These are phyloP conservation scores for Erythrobasidium hasegawianum DNA, from an alignment of 1,284 basidiomycete species.

Conservation along the genomic window DNA sequence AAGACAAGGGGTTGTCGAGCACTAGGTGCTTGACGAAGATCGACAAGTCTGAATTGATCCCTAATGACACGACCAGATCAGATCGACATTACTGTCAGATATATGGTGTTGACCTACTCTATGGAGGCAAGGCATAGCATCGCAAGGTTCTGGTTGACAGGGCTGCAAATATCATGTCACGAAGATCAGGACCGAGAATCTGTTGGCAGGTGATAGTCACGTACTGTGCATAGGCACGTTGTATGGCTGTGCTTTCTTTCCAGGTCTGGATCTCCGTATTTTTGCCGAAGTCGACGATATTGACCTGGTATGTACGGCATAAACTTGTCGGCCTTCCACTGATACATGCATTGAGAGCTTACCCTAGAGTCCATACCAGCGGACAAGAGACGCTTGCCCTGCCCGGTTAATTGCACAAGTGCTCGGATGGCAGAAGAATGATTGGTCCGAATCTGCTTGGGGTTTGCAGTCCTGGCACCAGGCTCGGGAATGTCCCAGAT, in stretches of 20 bases:
- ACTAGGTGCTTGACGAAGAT: not conserved
- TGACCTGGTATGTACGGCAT: no score
- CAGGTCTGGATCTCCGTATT: not conserved
- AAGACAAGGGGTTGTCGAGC: not conserved
- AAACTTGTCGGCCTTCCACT: not conserved
- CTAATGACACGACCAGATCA: no score
- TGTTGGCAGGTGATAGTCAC: not conserved
- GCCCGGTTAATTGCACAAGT: slow-evolving; percentile 1
- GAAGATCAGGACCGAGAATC: not conserved
- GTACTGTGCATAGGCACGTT: not conserved
- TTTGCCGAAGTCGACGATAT: no score
- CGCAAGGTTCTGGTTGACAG: slow-evolving; percentile 3
- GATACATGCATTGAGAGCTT: not conserved
- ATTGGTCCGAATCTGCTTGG: not conserved
- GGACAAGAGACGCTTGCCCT: slow-evolving; percentile 1
- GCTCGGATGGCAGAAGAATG: slow-evolving; percentile 7
- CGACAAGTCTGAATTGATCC: slow-evolving; percentile 24
- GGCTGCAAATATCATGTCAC: not conserved
- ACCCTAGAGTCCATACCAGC: slow-evolving; percentile 14
- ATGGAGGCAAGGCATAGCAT: slow-evolving; percentile 12
- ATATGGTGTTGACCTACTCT: no score
- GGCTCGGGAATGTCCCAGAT: not conserved
- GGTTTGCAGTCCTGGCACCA: not conserved
- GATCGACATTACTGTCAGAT: no score
- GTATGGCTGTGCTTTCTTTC: not conserved